Base-by-base conservation (phyloP, 768 basidiomycete genomes). In the Tricholoma sp. region DNA sequence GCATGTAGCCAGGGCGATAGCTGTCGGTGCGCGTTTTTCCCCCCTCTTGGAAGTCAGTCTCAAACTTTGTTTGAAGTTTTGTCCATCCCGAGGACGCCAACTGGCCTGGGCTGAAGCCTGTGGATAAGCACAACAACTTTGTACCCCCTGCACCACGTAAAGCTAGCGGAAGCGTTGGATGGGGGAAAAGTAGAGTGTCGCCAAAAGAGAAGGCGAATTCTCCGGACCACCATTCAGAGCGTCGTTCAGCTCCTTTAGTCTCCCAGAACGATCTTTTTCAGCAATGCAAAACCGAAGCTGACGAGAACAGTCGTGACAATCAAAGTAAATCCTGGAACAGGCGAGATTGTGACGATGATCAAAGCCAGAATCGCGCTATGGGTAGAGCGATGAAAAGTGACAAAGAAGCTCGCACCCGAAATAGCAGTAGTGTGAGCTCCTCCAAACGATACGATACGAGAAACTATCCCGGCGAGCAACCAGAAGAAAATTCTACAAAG, bases 51-150 rank as follows among this genome's bases (percentile, higher is more conserved):
- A 18, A 4, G 41, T 45, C 36, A 39, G 48, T 44, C 31, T 17
- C 33, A 28, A 42, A 41, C 9, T 44, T 39, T 29, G 17, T 32
- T n/a, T 24, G 24, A 24, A 71, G 81, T 29, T 83, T 80, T 59
- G 72, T 82, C 36, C 81, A 83, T 58, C 81, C 81, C 31, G 68
- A 63, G 47, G 81, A 83, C 63, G 57, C 70, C 32, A 72, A 77
- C 47, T 82, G 80, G 71, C 65, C 67, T 5, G 63, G 65, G 53
- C 44, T 63, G 17, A 64, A 59, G 47, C 57, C 62, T 36, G 55
- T 55, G 32, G 58, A 58, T 44, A 58, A 62, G 33, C 59, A 58
- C 31, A 31, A 33, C 37, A 56, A 61, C 53, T 50, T 29, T 55
- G 18, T 20, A 47, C 29, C 53, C 17, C 51, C 37, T 10, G 24